These are phyloP conservation scores for Hericium alpestre DNA, from an alignment of 768 basidiomycete genomes.

Conservation along the genomic window DNA sequence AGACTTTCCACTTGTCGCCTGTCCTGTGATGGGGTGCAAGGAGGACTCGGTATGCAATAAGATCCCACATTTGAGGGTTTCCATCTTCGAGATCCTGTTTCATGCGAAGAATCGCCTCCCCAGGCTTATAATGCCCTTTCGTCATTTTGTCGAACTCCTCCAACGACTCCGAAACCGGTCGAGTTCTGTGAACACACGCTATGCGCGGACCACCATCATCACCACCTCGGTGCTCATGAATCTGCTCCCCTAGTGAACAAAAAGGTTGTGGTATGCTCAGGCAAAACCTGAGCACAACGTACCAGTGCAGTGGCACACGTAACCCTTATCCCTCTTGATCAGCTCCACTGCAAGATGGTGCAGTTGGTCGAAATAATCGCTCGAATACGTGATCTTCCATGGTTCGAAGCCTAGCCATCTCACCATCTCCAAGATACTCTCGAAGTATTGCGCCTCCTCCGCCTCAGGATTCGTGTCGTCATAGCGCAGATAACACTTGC, in stretches of 20 bases:
- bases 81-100: constrained; percentile 88
- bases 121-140: constrained; percentile 79
- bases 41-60: constrained; percentile 91
- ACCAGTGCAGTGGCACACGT: constrained; percentile 96
- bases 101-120: constrained; percentile 91
- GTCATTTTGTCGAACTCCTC: constrained; percentile 88
- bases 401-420: constrained; percentile 97
- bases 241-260: constrained; percentile 67
- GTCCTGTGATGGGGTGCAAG: constrained; percentile 90
- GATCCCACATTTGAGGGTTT: constrained; percentile 99
- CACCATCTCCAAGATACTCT: constrained; percentile 89
- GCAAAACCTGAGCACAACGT: constrained; percentile 21
- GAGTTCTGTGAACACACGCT: constrained; percentile 77
- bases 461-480: constrained; percentile 99
- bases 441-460: constrained; percentile 92
- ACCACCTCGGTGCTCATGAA: constrained; percentile 81
- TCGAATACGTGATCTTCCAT: constrained; percentile 98
- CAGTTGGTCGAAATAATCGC: constrained; percentile 86
- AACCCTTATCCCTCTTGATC: constrained; percentile 84
- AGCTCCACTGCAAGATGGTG: constrained; percentile 82
- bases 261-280: neutral
- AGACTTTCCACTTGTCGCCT: constrained; percentile 88
- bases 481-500: constrained; percentile 87
- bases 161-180: constrained; percentile 82
- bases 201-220: constrained; percentile 66